phyloP scores from a whole-genome alignment of 331 rosid genomes.

The Malus hybrid region DNA sequence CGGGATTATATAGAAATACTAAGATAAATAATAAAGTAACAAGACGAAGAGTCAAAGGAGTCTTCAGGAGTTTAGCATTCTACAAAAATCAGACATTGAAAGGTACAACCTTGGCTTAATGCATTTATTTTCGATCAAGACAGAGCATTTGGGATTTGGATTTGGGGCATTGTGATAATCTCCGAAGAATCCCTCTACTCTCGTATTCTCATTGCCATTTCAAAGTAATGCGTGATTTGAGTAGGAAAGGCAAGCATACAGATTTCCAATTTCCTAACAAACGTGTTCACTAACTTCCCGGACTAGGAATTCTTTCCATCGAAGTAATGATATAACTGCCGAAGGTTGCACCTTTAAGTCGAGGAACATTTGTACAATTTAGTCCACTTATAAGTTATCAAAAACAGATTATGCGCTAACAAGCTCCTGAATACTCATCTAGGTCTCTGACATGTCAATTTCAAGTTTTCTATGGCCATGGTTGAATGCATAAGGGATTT shows the following conservation, averaged over 20 bases:
- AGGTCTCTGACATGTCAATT: background rate
- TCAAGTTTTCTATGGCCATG: background rate
- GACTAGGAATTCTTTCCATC: background rate
- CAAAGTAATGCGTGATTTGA: background rate
- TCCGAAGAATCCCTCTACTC: background rate
- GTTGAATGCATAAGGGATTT: background rate
- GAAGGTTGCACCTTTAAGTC: background rate
- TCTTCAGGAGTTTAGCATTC: background rate
- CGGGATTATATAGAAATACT: background rate
- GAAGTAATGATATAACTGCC: background rate
- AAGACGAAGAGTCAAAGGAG: background rate
- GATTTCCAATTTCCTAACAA: background rate
- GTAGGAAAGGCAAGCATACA: background rate
- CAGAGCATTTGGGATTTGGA: background rate
- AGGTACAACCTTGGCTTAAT: background rate
- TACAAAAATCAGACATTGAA: background rate
- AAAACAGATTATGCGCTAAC: background rate
- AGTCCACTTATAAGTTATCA: background rate
- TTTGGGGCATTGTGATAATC: background rate
- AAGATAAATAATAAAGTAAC: background rate
- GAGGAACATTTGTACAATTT: background rate
- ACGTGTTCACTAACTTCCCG: background rate
- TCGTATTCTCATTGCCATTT: background rate
- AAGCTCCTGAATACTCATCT: background rate
- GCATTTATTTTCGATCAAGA: background rate